Evolutionary conservation across 495 filamentous ascomycete genomes (phyloP).

Genomic region (Xylaria intraflava): DNA sequence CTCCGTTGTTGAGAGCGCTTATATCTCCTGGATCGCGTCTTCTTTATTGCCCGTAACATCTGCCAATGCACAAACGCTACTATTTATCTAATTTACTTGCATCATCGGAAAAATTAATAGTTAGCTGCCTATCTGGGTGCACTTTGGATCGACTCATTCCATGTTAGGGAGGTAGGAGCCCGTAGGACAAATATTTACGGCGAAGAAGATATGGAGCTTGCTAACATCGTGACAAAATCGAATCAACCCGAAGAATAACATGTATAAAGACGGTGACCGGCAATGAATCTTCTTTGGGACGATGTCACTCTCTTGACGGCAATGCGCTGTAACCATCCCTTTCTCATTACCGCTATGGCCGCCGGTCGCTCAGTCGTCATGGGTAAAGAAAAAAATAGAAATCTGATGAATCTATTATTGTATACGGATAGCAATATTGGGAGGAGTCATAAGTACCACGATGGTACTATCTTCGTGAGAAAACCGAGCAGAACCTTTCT

Average conservation of each 20-base stretch:
- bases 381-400: no score
- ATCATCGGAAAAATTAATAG: background rate
- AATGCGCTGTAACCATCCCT: no score
- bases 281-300: background rate
- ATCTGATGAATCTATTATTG: no score
- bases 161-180: background rate
- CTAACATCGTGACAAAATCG: background rate
- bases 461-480: no score
- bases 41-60: background rate
- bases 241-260: no score
- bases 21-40: background rate
- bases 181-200: background rate
- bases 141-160: background rate
- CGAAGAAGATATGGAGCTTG: background rate
- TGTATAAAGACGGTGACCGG: background rate
- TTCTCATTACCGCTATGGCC: no score
- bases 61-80: background rate
- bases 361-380: no score
- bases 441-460: no score
- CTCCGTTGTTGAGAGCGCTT: background rate
- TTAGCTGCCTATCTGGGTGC: background rate
- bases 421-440: no score
- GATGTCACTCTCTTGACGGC: no score
- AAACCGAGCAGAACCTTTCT: no score
- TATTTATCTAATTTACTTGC: background rate